Conservation (phyloP, 345 rosid genomes). For the Eucalyptus urophylla region DNA sequence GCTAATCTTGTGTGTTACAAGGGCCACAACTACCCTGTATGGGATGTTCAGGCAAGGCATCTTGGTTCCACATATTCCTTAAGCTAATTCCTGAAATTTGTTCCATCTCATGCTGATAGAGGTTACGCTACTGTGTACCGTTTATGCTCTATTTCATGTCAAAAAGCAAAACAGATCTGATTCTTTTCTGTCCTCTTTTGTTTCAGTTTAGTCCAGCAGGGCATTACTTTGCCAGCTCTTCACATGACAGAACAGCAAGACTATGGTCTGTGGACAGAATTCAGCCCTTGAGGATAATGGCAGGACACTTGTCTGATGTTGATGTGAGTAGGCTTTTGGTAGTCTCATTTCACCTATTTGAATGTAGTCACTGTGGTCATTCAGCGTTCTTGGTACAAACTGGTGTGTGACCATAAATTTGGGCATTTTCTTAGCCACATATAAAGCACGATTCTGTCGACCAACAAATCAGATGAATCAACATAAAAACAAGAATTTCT, state of each 20-base stretch:
- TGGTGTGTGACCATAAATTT: background rate
- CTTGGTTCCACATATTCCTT: background rate
- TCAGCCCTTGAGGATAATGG: slow-evolving; percentile 91
- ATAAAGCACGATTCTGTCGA: background rate
- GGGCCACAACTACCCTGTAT: slow-evolving; percentile 99
- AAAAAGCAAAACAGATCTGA: background rate
- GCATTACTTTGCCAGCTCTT: slow-evolving; percentile 87
- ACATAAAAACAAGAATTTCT: background rate
- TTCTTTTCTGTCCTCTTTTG: background rate
- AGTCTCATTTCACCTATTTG: background rate
- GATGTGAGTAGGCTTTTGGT: slow-evolving; percentile 43
- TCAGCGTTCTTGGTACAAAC: background rate
- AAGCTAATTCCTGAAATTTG: background rate
- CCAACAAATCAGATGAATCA: background rate
- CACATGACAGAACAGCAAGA: slow-evolving; percentile 95
- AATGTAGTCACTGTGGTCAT: background rate
- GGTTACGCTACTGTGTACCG: background rate
- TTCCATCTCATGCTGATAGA: background rate
- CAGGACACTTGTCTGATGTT: slow-evolving; percentile 97
- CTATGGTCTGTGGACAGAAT: slow-evolving; percentile 94
- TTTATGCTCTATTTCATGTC: background rate
- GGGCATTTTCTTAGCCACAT: background rate
- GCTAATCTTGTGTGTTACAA: slow-evolving; percentile 98
- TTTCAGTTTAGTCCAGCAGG: slow-evolving; percentile 95
- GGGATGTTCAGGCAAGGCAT: slow-evolving; percentile 84